Conservation (phyloP, 352 stramenopile species). For the Thalassiosira livingstoniorum region DNA sequence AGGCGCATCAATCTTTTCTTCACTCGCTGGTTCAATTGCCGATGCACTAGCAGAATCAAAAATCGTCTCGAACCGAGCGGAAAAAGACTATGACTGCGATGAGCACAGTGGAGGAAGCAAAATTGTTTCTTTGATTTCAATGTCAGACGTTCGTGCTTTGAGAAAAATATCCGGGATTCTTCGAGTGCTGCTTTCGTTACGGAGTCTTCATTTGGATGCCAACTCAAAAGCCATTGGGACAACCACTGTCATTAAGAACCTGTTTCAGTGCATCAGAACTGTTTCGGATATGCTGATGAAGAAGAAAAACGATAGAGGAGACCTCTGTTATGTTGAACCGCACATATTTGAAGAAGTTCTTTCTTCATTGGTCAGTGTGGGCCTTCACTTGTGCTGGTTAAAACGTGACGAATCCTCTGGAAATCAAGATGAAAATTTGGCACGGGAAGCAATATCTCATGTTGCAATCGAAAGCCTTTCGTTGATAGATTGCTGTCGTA, state of each 20-base stretch:
- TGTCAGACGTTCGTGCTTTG: slow-evolving; percentile 36
- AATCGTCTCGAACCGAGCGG: slow-evolving; percentile 24
- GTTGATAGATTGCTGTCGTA: slow-evolving; percentile 30
- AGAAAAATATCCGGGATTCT: slow-evolving; percentile 34
- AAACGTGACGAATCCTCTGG: neutral
- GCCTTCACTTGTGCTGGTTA: slow-evolving; percentile 43
- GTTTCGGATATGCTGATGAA: slow-evolving; percentile 41
- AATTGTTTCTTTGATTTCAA: slow-evolving; percentile 38
- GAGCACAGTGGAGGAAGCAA: slow-evolving; percentile 12
- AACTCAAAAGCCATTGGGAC: neutral
- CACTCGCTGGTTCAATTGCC: slow-evolving; percentile 37
- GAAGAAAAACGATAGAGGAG: slow-evolving; percentile 37
- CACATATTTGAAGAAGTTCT: slow-evolving; percentile 17
- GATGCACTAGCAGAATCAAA: slow-evolving; percentile 35
- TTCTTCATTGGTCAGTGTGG: slow-evolving; percentile 51
- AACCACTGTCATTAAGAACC: slow-evolving; percentile 19
- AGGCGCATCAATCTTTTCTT: slow-evolving; percentile 28
- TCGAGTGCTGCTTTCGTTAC: slow-evolving; percentile 54
- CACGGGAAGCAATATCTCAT: slow-evolving; percentile 59
- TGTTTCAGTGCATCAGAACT: slow-evolving; percentile 50
- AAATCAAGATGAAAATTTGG: neutral
- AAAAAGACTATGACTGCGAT: slow-evolving; percentile 1
- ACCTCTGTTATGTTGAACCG: slow-evolving; percentile 43
- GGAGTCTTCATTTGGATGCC: neutral
- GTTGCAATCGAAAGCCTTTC: slow-evolving; percentile 50